These are phyloP conservation scores for bread wheat (Triticum aestivum) DNA, from an alignment of 176 grass and related monocot species.

Conservation along the genomic window IWGSC_CS_RefSeq_v2.1 NC_057811.1:338996439-338996938, in stretches of 20 bases:
- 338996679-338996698: not conserved
- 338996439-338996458: not conserved
- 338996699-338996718: not conserved
- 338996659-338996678: not conserved
- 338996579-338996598: not conserved
- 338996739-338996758: not conserved
- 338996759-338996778: not conserved
- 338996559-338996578: not conserved
- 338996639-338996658: not conserved
- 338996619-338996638: not conserved
- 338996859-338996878: too few relatives aligned
- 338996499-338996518: not conserved
- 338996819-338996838: not conserved
- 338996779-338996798: not conserved
- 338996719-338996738: not conserved
- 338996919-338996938: too few relatives aligned
- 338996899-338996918: too few relatives aligned
- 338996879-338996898: too few relatives aligned
- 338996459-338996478: not conserved
- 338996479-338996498: not conserved
- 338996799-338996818: not conserved
- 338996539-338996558: conserved; percentile 32
- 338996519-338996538: not conserved
- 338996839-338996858: not conserved
- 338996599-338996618: not conserved